Evolutionary conservation across 352 stramenopile species (phyloP).

Genomic region (Thraustotheca clavata): DNA sequence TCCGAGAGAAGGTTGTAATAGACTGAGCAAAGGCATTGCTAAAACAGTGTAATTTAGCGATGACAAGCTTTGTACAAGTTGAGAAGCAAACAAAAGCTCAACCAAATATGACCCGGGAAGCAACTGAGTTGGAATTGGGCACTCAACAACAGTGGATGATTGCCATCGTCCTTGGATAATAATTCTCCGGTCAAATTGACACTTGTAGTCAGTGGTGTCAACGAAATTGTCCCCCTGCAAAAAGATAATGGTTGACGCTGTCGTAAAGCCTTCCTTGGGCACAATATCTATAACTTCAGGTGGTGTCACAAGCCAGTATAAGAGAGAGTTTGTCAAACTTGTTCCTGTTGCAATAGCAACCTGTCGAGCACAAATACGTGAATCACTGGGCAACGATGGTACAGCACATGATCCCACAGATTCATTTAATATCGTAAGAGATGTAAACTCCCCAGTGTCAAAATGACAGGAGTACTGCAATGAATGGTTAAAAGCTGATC

Average conservation of each 20-base stretch:
- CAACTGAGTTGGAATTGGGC: neutral
- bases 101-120: neutral
- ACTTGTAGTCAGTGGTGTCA: neutral
- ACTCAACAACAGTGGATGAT: neutral
- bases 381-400: neutral
- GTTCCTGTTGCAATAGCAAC: neutral
- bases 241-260: neutral
- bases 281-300: neutral
- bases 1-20: neutral
- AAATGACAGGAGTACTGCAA: neutral
- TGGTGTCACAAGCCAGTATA: neutral
- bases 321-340: neutral
- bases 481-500: neutral
- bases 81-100: neutral
- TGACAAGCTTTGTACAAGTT: neutral
- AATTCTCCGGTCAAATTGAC: neutral
- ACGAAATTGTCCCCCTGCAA: neutral
- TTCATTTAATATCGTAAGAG: neutral
- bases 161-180: neutral
- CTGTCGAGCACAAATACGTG: neutral
- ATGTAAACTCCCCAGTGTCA: neutral
- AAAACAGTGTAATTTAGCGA: neutral
- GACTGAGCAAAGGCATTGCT: neutral
- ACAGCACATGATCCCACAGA: neutral
- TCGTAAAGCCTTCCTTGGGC: neutral